These are phyloP conservation scores for Oryza coarctata DNA, from an alignment of 176 grass and related monocot genomes.

Conservation along the genomic window DNA sequence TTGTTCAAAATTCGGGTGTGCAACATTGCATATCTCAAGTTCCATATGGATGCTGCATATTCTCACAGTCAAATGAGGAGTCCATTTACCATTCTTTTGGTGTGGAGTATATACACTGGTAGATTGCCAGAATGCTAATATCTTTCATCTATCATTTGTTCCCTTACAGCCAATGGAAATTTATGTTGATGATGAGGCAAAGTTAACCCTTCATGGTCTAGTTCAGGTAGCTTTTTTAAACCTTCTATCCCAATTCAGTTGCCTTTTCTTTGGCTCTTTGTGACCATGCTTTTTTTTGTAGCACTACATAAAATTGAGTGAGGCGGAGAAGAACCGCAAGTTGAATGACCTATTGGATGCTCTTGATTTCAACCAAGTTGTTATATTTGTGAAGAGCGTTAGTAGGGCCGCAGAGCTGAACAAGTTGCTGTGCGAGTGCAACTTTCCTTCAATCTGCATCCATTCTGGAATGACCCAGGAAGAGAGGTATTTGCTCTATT, in stretches of 20 bases:
- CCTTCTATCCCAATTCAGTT: background rate
- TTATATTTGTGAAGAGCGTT: slow-evolving; percentile 98
- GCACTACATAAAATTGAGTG: slow-evolving; percentile 96
- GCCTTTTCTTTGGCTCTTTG: background rate
- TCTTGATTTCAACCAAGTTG: slow-evolving; percentile 97
- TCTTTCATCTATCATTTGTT: slow-evolving; percentile 90
- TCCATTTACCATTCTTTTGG: slow-evolving; percentile 57
- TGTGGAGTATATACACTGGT: slow-evolving; percentile 12
- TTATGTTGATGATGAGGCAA: slow-evolving; percentile 99
- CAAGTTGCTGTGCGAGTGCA: slow-evolving; percentile 95
- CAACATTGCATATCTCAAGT: slow-evolving; percentile 39
- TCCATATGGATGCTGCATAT: slow-evolving; percentile 28
- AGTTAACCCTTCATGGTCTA: slow-evolving; percentile 94
- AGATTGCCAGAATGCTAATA: slow-evolving; percentile 65
- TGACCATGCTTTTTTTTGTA: too few species aligned
- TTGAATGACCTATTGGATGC: slow-evolving; percentile 98
- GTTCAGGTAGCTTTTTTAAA: slow-evolving; percentile 61
- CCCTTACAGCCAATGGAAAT: slow-evolving; percentile 99
- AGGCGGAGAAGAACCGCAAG: slow-evolving; percentile 95
- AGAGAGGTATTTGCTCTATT: slow-evolving; percentile 54
- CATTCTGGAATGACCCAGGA: slow-evolving; percentile 99
- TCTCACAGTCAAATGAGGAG: slow-evolving; percentile 26
- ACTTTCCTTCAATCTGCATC: slow-evolving; percentile 95
- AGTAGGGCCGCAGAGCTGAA: slow-evolving; percentile 88
- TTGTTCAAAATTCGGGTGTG: background rate